Percentiles rank a stretch among this genome's conserved stretches.
These are phyloP conservation scores for Penstemon barbatus DNA, from an alignment of 257 asterid species.

Conservation along the genomic window DNA sequence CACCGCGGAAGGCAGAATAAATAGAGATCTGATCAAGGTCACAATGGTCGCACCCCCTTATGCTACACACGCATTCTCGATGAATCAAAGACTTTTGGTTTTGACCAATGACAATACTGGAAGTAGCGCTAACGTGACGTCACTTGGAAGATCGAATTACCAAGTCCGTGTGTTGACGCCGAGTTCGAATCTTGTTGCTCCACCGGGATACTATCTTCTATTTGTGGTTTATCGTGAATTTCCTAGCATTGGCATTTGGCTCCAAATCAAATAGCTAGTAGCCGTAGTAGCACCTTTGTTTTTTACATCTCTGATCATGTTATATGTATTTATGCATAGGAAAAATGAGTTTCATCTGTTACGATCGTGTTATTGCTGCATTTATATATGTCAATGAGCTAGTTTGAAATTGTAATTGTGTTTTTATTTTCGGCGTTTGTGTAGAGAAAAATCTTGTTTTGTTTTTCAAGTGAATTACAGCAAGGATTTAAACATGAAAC, in stretches of 20 bases:
- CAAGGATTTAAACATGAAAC: too few species aligned
- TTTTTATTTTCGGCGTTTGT: too few species aligned
- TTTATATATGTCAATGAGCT: too few species aligned
- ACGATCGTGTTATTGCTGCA: too few species aligned
- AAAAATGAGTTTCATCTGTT: too few species aligned
- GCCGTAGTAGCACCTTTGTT: neutral
- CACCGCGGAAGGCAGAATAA: neutral
- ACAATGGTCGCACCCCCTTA: constrained; percentile 46
- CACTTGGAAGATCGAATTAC: constrained; percentile 17
- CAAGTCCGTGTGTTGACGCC: constrained; percentile 30
- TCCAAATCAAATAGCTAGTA: constrained; percentile 34
- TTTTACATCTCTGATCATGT: too few species aligned
- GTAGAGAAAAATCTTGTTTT: too few species aligned
- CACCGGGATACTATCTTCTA: constrained; percentile 39
- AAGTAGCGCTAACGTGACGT: constrained; percentile 2
- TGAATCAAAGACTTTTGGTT: constrained; percentile 42
- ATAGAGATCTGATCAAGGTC: constrained; percentile 25
- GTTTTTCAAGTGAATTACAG: too few species aligned
- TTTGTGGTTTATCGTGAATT: constrained; percentile 40
- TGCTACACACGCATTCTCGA: constrained; percentile 43
- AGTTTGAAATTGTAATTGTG: too few species aligned
- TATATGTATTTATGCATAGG: too few species aligned
- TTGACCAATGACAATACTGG: constrained; percentile 15
- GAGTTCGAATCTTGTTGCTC: constrained; percentile 25
- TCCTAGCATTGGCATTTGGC: constrained; percentile 51